phyloP scores from a whole-genome alignment of 2,329 filamentous ascomycete genomes.

The Atkinsonella texensis region DNA sequence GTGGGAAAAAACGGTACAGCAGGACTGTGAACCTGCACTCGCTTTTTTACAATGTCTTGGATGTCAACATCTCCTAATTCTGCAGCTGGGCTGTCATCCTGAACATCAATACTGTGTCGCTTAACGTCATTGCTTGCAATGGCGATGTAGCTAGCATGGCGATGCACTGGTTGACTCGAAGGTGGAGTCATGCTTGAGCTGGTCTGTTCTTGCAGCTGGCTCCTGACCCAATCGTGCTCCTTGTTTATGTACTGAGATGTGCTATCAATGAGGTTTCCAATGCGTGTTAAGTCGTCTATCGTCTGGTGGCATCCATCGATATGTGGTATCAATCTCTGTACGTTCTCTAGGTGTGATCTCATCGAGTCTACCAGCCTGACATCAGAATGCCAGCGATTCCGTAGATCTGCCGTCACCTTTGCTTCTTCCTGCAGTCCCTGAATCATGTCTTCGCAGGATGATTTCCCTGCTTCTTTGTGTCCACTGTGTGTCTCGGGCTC shows the following conservation, averaged over 20 bases:
- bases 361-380: constrained; percentile 15
- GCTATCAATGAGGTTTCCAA: constrained; percentile 17
- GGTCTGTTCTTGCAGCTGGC: constrained; percentile 10
- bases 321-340: constrained; percentile 14
- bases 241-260: constrained; percentile 17
- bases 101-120: not conserved
- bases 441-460: constrained; percentile 12
- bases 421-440: constrained; percentile 12
- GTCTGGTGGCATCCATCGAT: constrained; percentile 14
- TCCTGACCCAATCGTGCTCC: constrained; percentile 19
- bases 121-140: not conserved
- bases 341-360: constrained; percentile 13
- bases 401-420: constrained; percentile 10
- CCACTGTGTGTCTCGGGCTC: not conserved
- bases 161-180: not conserved
- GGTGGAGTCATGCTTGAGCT: not conserved
- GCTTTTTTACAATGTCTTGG: not conserved
- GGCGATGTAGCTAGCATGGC: not conserved
- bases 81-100: not conserved
- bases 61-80: not conserved
- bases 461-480: not conserved
- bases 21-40: constrained; percentile 7
- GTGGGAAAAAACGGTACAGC: constrained; percentile 11
- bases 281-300: constrained; percentile 15
- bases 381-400: constrained; percentile 16